Evolutionary conservation across 139 green algal species (phyloP).

Genomic region (Chlamydomonas urium): DNA sequence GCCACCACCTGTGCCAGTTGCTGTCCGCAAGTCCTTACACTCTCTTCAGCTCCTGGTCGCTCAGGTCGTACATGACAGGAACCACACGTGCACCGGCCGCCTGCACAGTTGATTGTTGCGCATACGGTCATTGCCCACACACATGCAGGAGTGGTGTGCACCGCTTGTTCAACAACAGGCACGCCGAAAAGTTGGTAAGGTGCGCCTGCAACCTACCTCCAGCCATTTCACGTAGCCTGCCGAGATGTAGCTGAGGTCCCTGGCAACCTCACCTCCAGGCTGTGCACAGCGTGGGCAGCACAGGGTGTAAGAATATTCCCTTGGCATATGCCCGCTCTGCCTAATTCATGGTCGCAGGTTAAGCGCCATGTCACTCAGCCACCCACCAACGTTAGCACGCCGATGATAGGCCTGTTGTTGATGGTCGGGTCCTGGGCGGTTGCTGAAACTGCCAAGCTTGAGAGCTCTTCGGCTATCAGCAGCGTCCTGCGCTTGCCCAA

Average conservation of each 20-base stretch:
- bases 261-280: constrained; percentile 44
- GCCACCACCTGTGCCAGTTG: too few species aligned
- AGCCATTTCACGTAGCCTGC: constrained; percentile 77
- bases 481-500: too few species aligned
- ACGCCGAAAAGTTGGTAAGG: too few species aligned
- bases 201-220: constrained; percentile 38
- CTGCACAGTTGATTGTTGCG: constrained; percentile 34
- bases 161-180: too few species aligned
- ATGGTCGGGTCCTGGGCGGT: too few species aligned
- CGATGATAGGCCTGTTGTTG: not conserved
- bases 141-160: too few species aligned
- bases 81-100: constrained; percentile 64
- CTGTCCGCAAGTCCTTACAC: too few species aligned
- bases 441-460: too few species aligned
- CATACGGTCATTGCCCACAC: too few species aligned
- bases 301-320: not conserved
- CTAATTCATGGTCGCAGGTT: not conserved
- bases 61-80: constrained; percentile 70
- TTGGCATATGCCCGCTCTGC: not conserved
- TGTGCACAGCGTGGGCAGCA: constrained; percentile 17
- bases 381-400: not conserved
- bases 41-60: constrained; percentile 37
- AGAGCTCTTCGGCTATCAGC: too few species aligned
- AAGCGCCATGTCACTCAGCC: not conserved
- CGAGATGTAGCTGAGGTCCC: constrained; percentile 71